Conservation (phyloP, 2,329 filamentous ascomycete species). For the Neonectria punicea region DNA sequence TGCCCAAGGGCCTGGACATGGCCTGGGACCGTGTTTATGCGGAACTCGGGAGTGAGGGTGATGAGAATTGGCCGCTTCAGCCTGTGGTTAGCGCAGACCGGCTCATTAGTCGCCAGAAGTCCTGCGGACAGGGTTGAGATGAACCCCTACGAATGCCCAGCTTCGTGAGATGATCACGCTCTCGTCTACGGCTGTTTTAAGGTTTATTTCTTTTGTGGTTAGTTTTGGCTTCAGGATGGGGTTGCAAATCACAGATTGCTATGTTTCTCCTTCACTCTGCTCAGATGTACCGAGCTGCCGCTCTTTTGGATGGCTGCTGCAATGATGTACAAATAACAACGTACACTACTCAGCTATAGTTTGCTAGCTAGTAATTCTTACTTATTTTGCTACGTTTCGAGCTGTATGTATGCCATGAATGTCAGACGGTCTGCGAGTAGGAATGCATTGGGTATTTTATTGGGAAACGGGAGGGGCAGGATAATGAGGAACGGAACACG, state of each 20-base stretch:
- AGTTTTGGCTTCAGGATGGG: not conserved
- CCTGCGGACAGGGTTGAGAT: not conserved
- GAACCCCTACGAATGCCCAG: not conserved
- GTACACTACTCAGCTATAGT: too few species aligned
- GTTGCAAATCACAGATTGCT: not conserved
- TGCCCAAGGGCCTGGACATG: not conserved
- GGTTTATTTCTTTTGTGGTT: not conserved
- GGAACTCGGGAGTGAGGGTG: not conserved
- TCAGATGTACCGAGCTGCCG: not conserved
- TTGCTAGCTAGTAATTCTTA: not conserved
- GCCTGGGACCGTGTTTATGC: slow-evolving; percentile 9
- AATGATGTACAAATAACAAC: too few species aligned
- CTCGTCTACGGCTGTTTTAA: not conserved
- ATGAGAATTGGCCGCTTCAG: not conserved
- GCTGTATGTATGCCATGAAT: not conserved
- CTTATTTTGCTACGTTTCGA: not conserved
- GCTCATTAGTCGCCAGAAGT: not conserved
- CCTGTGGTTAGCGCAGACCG: not conserved
- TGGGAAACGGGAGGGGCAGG: not conserved
- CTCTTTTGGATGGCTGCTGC: too few species aligned
- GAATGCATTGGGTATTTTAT: not conserved
- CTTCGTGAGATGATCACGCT: not conserved
- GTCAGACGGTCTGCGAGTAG: not conserved
- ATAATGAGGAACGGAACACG: not conserved
- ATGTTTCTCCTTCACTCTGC: not conserved